phyloP scores from a whole-genome alignment of 768 basidiomycete species.

The Asterophora lycoperdoides region DNA sequence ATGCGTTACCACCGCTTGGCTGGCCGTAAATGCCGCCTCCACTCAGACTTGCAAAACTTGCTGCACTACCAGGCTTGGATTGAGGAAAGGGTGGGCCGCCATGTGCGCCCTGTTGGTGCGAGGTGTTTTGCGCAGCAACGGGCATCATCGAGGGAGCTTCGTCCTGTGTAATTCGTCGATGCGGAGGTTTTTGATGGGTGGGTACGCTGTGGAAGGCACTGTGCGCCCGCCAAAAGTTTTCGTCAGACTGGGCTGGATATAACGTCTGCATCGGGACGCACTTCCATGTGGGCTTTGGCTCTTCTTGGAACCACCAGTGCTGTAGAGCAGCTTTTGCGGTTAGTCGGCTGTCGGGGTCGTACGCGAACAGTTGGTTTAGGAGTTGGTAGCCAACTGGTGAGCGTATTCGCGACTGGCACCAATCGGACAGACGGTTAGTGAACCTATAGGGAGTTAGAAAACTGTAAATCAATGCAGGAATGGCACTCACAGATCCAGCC shows the following conservation, averaged over 20 bases:
- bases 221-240: neutral
- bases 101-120: slow-evolving; percentile 30
- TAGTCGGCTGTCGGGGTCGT: slow-evolving; percentile 84
- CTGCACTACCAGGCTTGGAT: slow-evolving; percentile 55
- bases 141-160: slow-evolving; percentile 88
- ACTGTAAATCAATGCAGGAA: neutral
- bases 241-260: neutral
- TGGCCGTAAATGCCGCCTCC: slow-evolving; percentile 45
- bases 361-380: slow-evolving; percentile 80
- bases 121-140: slow-evolving; percentile 41
- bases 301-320: slow-evolving; percentile 92
- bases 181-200: slow-evolving; percentile 72
- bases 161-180: slow-evolving; percentile 86
- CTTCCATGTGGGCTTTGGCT: slow-evolving; percentile 84
- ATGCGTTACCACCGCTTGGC: slow-evolving; percentile 29
- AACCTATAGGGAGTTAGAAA: slow-evolving; percentile 17
- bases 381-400: slow-evolving; percentile 72
- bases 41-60: slow-evolving; percentile 61
- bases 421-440: slow-evolving; percentile 61
- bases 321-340: slow-evolving; percentile 77
- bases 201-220: slow-evolving; percentile 74
- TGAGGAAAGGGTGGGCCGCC: slow-evolving; percentile 40
- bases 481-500: slow-evolving; percentile 62
- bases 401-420: slow-evolving; percentile 69
- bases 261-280: slow-evolving; percentile 35